Base-by-base conservation (phyloP, 192 early-diverging fungal genomes). In the Umbelopsis sp. region DNA sequence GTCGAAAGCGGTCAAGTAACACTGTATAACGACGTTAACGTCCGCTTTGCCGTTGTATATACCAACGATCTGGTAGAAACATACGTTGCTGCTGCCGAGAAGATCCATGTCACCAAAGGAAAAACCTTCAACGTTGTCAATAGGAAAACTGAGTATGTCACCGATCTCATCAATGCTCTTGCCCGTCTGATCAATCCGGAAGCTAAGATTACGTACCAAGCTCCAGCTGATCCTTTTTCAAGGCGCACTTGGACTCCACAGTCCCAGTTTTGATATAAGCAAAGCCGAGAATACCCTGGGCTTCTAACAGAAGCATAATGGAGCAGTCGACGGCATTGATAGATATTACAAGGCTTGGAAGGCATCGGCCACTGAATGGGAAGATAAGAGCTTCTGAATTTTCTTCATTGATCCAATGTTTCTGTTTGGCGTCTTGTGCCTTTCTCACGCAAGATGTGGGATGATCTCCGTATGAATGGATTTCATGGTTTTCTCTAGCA, bases 11-110 rank as follows among this genome's bases (percentile, higher is more conserved):
- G 70, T 9, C 17, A 68, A 21, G 34, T 77, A 17, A 34, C 26
- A 21, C 43, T 74, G 12, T 43, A 51, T 31, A 79, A 71, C 0
- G 47, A 78, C 34, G 69, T 34, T 26, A 41, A 73, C 20, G 65
- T 53, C 0, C 66, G 70, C 1, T 26, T 65, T 41, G 22, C 31
- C 21, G 29, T 75, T 25, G 59, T 81, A 26, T 79, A 83, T 22
- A 59, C 77, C 16, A 76, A 83, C 41, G 82, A 83, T 66, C 52
- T 74, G 3, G 82, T 74, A 4, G 74, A 77, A 0, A 44, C 56
- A 5, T 79, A 79, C 14, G 69, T 79, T 11, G 53, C 52, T 4
- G 72, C 69, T 4, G 74, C 72, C 43, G 74, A 74, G 25, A 73
- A 65, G n/a, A 38, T 70, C 0, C 66, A 76, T 14, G 21, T 70